Evolutionary conservation across 805 yeast genomes (phyloP).

Genomic region (Maudiozyma turicensis): DNA sequence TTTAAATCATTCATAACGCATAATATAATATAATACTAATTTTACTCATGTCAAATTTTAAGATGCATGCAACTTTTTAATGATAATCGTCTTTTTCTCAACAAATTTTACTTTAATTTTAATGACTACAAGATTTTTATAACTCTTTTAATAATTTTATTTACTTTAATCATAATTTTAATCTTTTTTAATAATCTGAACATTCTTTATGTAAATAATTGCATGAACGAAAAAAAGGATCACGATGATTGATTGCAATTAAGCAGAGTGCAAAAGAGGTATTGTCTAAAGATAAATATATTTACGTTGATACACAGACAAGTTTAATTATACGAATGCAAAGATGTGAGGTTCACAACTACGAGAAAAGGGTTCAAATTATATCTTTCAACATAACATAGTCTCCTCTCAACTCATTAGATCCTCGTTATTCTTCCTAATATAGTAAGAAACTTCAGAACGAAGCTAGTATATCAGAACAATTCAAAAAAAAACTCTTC

Average conservation of each 20-base stretch:
- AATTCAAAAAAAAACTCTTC: constrained; percentile 1
- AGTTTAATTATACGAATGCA: background rate
- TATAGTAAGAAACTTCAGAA: background rate
- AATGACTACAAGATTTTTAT: no score
- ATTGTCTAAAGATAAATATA: background rate
- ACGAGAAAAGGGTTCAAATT: background rate
- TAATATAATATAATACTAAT: background rate
- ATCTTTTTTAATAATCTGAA: no score
- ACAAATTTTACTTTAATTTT: background rate
- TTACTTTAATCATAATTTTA: no score
- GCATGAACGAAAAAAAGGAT: no score
- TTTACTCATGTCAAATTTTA: background rate
- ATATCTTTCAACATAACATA: background rate
- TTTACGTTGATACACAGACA: background rate
- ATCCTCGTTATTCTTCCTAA: constrained; percentile 1
- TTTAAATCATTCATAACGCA: background rate
- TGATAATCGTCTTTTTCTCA: background rate
- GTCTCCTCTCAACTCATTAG: background rate
- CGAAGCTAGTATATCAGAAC: background rate
- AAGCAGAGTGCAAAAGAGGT: no score
- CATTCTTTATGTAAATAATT: no score
- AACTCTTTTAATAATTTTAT: no score
- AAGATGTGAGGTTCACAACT: constrained; percentile 1
- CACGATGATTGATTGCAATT: no score
- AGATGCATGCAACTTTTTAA: background rate